Evolutionary conservation across 2,329 filamentous ascomycete genomes (phyloP), one percentile per base, ranked within the genome.

Genomic region (Fusarium abutilonis): DNA sequence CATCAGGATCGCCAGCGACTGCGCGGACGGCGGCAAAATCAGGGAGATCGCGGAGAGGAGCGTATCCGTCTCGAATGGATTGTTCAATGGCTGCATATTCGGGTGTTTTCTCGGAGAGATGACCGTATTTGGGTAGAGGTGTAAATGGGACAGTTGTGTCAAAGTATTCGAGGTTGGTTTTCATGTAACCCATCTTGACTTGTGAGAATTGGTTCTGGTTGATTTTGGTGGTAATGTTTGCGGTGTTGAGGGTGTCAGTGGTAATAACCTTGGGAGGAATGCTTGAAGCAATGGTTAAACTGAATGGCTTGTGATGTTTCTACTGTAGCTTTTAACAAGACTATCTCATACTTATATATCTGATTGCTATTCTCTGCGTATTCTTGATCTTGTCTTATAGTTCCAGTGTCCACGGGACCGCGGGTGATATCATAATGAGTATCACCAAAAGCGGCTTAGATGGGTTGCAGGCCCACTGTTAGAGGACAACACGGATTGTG

Each of bases 121-220:
- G 67, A 1, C 67, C 61, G 11, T 70, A 38, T n/a, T 64, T 62
- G 2, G 66, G 66, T 1, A 57, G 39, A 0, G 66, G 59, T 1
- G 45, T 43, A 28, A 67, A 70, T 19, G 50, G 26, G 9, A 26
- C 19, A 3, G 54, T 26, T 2, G 50, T 9, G 10, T 67, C 36
- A 14, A 64, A 43, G 9, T 67, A 64, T 2, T 70, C 54, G 17
- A 38, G 40, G 3, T 38, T 26, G 1, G 44, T 13, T 32, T 64
- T 69, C 14, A 41, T n/a, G 4, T 49, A 50, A 4, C 55, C 48
- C 64, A 67, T 67, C 3, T 6, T 63, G 35, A 6, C 17, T 42
- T 36, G 19, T 13, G 7, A 3, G 6, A 1, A 5, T 6, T 23
- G 4, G 11, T 10, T 6, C 6, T 42, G 13, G 6, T 28, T 15